Evolutionary conservation across 306 rosid species (phyloP).

Genomic region (Adenanthera pavonina): DNA sequence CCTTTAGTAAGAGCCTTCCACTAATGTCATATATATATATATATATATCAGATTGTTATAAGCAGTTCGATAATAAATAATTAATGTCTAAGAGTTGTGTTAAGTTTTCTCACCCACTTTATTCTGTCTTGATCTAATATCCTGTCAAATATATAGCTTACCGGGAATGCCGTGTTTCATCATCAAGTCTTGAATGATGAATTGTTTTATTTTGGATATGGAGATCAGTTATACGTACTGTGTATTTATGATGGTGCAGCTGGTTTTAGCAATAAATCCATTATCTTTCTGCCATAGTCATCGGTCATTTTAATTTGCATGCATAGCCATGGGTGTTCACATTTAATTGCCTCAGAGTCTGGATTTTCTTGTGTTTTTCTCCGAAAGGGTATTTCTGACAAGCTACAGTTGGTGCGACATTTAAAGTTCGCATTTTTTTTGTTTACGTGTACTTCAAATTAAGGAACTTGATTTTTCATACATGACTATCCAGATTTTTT

Average conservation of each 20-base stretch:
- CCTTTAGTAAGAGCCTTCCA: background rate
- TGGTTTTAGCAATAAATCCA: background rate
- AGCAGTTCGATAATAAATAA: background rate
- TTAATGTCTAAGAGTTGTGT: background rate
- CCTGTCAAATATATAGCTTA: background rate
- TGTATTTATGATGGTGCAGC: background rate
- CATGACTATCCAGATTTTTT: conserved; percentile 8
- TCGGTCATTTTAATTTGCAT: background rate
- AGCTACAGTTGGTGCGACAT: background rate
- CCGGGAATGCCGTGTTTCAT: background rate
- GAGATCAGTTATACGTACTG: background rate
- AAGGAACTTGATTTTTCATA: conserved; percentile 8
- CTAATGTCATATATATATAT: no score
- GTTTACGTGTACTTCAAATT: background rate
- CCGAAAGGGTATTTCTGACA: background rate
- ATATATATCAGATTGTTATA: background rate
- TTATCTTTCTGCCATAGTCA: background rate
- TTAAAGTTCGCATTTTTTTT: background rate
- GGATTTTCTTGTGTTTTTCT: conserved; percentile 17
- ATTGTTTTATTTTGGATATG: background rate
- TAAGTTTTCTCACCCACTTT: background rate
- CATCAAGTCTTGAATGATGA: background rate
- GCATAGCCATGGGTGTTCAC: background rate
- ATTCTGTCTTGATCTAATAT: background rate
- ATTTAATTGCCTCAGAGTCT: background rate